Percentiles rank a stretch among this genome's conserved stretches.
These are phyloP conservation scores for Chlamydomonas reinhardtii DNA, from an alignment of 163 green algal species.

Conservation along the genomic window DNA sequence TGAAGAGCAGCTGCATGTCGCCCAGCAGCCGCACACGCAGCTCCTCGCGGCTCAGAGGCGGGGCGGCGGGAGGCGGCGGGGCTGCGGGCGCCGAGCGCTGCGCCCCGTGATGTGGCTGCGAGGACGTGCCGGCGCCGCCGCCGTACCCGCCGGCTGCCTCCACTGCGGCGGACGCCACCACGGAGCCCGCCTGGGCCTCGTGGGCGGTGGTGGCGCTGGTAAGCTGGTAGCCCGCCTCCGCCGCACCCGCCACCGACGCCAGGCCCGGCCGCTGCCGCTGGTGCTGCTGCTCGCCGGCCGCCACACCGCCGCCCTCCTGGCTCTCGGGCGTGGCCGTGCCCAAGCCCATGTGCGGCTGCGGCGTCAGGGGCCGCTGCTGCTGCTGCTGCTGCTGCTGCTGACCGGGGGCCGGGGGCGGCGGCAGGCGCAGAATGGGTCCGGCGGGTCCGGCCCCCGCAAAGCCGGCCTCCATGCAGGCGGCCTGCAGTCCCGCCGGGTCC, in stretches of 20 bases:
- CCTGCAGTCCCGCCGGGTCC: constrained; percentile 19
- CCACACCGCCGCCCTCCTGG: too few relatives aligned
- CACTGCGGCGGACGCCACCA: too few relatives aligned
- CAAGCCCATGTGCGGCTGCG: too few relatives aligned
- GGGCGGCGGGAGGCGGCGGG: neutral
- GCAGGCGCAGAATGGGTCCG: neutral
- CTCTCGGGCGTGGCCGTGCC: too few relatives aligned
- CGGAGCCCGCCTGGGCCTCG: too few relatives aligned
- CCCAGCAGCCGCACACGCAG: neutral
- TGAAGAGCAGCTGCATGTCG: constrained; percentile 22
- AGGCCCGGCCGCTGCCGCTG: neutral
- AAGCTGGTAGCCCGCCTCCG: too few relatives aligned
- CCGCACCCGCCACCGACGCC: too few relatives aligned
- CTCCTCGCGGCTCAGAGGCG: neutral
- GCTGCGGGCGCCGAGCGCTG: neutral
- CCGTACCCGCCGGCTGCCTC: too few relatives aligned
- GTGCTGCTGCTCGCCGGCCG: neutral
- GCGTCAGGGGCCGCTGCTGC: neutral
- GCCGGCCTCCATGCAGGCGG: constrained; percentile 1
- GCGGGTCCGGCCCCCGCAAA: constrained; percentile 16
- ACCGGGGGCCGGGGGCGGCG: neutral
- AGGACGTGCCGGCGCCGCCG: too few relatives aligned
- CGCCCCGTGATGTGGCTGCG: too few relatives aligned
- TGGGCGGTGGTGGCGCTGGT: too few relatives aligned
- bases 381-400: too few relatives aligned